Base-by-base conservation (phyloP, 2,329 filamentous ascomycete species). In the Biscogniauxia mediterranea region DNA sequence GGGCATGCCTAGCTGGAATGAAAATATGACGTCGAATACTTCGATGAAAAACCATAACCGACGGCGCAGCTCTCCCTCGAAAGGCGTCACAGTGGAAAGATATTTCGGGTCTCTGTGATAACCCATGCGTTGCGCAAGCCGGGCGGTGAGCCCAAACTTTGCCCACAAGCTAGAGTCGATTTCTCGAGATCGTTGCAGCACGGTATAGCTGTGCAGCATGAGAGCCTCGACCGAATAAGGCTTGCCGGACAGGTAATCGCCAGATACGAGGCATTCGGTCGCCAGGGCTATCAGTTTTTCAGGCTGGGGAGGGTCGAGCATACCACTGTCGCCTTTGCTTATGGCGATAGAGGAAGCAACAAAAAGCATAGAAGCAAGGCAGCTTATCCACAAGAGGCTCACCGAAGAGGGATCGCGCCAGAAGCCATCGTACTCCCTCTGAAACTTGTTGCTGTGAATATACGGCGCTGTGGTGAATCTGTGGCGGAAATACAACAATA, bases 1-100 rank as follows among this genome's bases (percentile, higher is more conserved):
- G 1, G 83, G 81, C 68, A 84, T 78, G 8, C 82, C 81, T n/a
- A 82, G 77, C 69, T 84, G 81, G 61, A 81, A 82, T 0, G 81
- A 81, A 53, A 82, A 78, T 2, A 83, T 64, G 4, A 80, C 70
- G 65, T 85, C 82, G 19, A 79, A 79, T 0, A 80, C 74, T 63
- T 81, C 78, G 17, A 79, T 75, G 64, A 79, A 75, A 56, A 81
- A 77, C 80, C 82, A 84, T 1, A 74, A 74, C 19, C 82, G 75
- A 4, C 82, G 77, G 19, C 82, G 78, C 75, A 84, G 81, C 70
- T 84, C 82, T 20, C 75, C 79, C 55, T 83, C 79, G 58, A 83
- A 84, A 0, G 80, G 77, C 1, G 77, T 78, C 32, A 83, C 73
- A 56, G 69, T 74, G 1, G 77, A 72, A 3, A 83, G 71, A 63